Percentiles rank a stretch among this genome's conserved stretches.
These are phyloP conservation scores for Exophiala sp. DNA, from an alignment of 2,329 filamentous ascomycete genomes.

Conservation along the genomic window DNA sequence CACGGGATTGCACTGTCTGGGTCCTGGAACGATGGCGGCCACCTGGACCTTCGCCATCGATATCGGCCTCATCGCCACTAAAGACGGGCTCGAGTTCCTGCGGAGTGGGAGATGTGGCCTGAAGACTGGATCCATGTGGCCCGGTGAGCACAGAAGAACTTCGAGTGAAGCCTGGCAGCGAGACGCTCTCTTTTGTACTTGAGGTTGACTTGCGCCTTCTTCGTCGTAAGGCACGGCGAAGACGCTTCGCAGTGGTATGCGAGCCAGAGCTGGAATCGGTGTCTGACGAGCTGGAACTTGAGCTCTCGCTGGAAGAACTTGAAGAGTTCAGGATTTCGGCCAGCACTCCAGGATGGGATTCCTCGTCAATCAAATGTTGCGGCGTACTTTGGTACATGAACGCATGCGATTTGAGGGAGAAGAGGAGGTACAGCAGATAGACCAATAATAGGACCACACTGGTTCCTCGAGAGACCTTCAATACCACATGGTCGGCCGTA, in stretches of 20 bases:
- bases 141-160: conserved; percentile 37
- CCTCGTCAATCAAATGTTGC: conserved; percentile 86
- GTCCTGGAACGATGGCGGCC: conserved; percentile 23
- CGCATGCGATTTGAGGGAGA: conserved; percentile 85
- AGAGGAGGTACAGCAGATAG: conserved; percentile 76
- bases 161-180: conserved; percentile 37
- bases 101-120: conserved; percentile 11
- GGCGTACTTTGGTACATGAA: conserved; percentile 92
- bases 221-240: conserved; percentile 68
- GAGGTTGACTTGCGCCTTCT: conserved; percentile 71
- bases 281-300: conserved; percentile 50
- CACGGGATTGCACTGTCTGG: conserved; percentile 36
- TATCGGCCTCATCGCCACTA: conserved; percentile 51
- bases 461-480: conserved; percentile 83
- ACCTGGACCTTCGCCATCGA: conserved; percentile 40
- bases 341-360: conserved; percentile 76
- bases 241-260: conserved; percentile 65
- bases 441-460: conserved; percentile 78
- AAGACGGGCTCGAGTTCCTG: conserved; percentile 30
- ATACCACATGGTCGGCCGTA: conserved; percentile 62
- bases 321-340: conserved; percentile 75
- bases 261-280: conserved; percentile 63
- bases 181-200: conserved; percentile 59
- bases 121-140: conserved; percentile 21
- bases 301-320: conserved; percentile 50